Conservation (phyloP, 805 yeast species). For the Ogataea ganodermae region DNA sequence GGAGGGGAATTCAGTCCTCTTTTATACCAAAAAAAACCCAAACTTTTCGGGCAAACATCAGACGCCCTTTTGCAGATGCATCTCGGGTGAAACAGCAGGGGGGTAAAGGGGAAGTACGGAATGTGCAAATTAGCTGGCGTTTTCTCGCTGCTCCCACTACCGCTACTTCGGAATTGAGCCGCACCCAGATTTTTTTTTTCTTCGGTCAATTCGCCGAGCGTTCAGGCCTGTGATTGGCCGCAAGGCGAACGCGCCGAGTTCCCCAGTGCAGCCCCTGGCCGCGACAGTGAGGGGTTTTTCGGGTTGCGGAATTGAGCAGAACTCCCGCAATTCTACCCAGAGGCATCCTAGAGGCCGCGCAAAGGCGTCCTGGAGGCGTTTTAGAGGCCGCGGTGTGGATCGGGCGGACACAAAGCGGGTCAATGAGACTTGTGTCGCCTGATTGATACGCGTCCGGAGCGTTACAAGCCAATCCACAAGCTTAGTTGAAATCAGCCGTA, state of each 20-base stretch:
- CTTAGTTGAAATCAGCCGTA: not conserved
- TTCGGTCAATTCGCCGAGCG: constrained; percentile 18
- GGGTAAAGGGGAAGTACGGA: no score
- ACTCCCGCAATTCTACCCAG: no score
- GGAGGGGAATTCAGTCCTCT: not conserved
- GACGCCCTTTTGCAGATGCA: not conserved
- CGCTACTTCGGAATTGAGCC: not conserved
- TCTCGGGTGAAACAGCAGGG: not conserved
- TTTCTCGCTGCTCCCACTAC: not conserved
- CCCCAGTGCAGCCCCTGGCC: constrained; percentile 8
- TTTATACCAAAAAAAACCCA: not conserved
- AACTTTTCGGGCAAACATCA: not conserved
- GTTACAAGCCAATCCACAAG: no score
- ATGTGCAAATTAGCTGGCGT: not conserved
- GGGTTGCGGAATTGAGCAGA: no score
- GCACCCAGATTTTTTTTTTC: not conserved
- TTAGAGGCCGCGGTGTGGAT: no score
- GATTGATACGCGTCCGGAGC: no score
- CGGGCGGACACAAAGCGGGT: no score
- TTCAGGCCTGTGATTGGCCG: constrained; percentile 13
- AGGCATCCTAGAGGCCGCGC: no score
- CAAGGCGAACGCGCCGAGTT: constrained; percentile 11
- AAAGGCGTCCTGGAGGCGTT: no score
- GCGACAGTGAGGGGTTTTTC: not conserved
- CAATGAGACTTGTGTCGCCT: no score